Conservation (phyloP, 2,329 filamentous ascomycete genomes). For the Aspergillus candidus region DNA sequence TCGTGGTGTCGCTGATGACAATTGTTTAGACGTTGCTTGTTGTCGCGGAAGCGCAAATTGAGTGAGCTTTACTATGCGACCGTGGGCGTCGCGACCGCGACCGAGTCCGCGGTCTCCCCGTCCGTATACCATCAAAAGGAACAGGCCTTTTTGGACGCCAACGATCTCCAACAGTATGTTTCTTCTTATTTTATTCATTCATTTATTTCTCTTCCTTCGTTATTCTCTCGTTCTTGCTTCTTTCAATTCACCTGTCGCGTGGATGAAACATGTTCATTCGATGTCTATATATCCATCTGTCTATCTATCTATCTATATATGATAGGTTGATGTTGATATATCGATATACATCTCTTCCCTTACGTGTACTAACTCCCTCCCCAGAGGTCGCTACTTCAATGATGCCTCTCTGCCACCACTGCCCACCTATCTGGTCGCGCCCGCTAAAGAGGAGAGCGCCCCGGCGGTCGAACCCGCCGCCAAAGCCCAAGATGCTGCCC, state of each 20-base stretch:
- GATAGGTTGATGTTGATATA: neutral
- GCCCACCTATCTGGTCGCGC: slow-evolving; percentile 27
- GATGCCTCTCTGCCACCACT: slow-evolving; percentile 47
- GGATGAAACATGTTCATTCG: too few relatives aligned
- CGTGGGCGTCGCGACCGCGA: slow-evolving; percentile 47
- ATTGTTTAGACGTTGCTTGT: slow-evolving; percentile 51
- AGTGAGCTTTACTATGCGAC: slow-evolving; percentile 81
- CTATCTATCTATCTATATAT: neutral
- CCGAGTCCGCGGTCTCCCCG: slow-evolving; percentile 53
- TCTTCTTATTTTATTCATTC: slow-evolving; percentile 9
- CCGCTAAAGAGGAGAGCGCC: slow-evolving; percentile 22
- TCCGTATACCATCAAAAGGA: slow-evolving; percentile 46
- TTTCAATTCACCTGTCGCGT: too few relatives aligned
- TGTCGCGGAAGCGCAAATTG: slow-evolving; percentile 84
- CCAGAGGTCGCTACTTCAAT: slow-evolving; percentile 53
- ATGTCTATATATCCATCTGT: neutral
- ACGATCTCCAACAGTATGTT: slow-evolving; percentile 53
- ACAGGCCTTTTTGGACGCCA: slow-evolving; percentile 51
- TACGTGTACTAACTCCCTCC: slow-evolving; percentile 8
- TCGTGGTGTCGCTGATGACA: slow-evolving; percentile 28
- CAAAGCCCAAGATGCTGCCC: slow-evolving; percentile 22
- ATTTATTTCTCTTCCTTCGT: neutral
- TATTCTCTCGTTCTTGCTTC: neutral
- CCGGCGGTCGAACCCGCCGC: slow-evolving; percentile 35
- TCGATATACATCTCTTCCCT: neutral